Evolutionary conservation across 2,329 filamentous ascomycete genomes (phyloP), one percentile per base, ranked within the genome.

Genomic region (Sporothrix variecibatus): DNA sequence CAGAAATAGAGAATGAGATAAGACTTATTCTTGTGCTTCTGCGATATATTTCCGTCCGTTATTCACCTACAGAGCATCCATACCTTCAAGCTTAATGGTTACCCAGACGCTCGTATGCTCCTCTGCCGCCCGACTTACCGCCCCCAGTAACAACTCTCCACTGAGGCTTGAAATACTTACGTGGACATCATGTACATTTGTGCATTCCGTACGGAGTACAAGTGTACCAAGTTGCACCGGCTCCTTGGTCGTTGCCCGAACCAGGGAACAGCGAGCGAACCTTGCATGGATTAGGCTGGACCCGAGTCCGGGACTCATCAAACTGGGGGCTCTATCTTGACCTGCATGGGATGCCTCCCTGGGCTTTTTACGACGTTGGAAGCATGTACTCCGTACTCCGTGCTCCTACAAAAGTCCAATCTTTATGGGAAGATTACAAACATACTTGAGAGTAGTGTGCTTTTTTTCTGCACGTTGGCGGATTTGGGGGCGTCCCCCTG

Each of bases 311-410:
- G 67, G 65, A 51, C 65, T 20, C 8, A 1, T 34, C 8, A 34
- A 8, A 34, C 34, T 34, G 34, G 49, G 64, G 51, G 7, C 15
- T 28, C 20, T 34, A 31, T 28, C 46, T 34, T 53, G 31, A 26
- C 31, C 46, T 70, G 67, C 67, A 70, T 70, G 49, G 67, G 67
- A 70, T 70, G 67, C 65, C 65, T 69, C 65, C 65, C 43, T 69
- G 17, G 62, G 38, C 62, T 67, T 11, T 40, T 58, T 23, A 28
- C 26, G 51, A 56, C 51, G 51, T 56, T 56, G 51, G 12, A 11
- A 28, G 34, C 8, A 34, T 34, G 34, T 34, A 3, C 34, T 34
- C 34, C 34, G 34, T 34, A 34, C 34, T n/a, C n/a, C n/a, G n/a
- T n/a, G n/a, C n/a, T n/a, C n/a, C n/a, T n/a, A n/a, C n/a, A n/a